Evolutionary conservation across 2,329 filamentous ascomycete species (phyloP).

Genomic region (Pestalotiopsis sp.): DNA sequence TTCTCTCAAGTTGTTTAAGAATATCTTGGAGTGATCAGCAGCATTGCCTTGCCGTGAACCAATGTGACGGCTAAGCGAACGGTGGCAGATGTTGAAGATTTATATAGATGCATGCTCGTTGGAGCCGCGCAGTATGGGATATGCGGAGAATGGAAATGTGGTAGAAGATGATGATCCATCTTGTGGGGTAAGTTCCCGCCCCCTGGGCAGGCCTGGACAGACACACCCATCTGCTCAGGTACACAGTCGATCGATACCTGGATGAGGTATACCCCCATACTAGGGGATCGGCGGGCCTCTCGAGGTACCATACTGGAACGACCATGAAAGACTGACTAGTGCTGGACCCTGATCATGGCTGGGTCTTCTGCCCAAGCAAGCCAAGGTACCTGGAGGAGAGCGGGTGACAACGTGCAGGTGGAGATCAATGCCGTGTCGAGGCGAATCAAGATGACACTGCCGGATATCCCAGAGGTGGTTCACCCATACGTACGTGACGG

Average conservation of each 20-base stretch:
- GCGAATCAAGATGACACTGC: constrained; percentile 26
- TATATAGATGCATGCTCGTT: constrained; percentile 39
- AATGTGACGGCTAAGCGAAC: constrained; percentile 30
- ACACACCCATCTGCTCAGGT: constrained; percentile 24
- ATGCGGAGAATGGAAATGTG: constrained; percentile 30
- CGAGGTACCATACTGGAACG: constrained; percentile 21
- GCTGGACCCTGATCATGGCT: not conserved
- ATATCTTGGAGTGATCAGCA: constrained; percentile 25
- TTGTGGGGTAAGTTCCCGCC: constrained; percentile 27
- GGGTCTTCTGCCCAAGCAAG: not conserved
- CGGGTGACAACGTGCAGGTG: constrained; percentile 29
- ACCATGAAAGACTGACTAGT: not conserved
- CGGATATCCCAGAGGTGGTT: constrained; percentile 21
- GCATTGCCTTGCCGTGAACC: constrained; percentile 16
- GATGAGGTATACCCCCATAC: constrained; percentile 19
- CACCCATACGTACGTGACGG: constrained; percentile 16
- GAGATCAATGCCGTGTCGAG: constrained; percentile 31
- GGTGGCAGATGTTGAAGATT: constrained; percentile 38
- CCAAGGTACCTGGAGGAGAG: constrained; percentile 19
- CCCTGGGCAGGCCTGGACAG: constrained; percentile 1
- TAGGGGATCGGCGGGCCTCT: constrained; percentile 28
- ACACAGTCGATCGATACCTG: constrained; percentile 27
- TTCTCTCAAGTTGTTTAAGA: constrained; percentile 11
- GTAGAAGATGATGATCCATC: not conserved
- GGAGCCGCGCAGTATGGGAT: constrained; percentile 33